phyloP scores from a whole-genome alignment of 176 grass and related monocot species.

The Cenchrus americanus region DNA sequence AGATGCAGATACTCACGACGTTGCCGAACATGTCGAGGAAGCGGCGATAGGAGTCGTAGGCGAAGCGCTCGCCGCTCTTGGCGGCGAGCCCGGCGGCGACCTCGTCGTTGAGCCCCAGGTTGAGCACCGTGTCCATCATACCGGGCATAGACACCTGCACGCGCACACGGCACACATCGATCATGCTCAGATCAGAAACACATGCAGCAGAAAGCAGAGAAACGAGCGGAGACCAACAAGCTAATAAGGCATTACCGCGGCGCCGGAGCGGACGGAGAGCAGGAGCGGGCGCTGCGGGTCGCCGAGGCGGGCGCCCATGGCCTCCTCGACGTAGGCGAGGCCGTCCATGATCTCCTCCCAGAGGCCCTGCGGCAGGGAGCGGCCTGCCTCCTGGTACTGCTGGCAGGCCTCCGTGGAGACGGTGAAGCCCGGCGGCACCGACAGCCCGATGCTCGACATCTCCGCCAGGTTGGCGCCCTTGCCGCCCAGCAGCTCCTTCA shows the following conservation, averaged over 20 bases:
- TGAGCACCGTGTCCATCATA: slow-evolving; percentile 99
- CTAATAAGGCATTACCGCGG: slow-evolving; percentile 47
- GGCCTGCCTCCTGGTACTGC: slow-evolving; percentile 78
- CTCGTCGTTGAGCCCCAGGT: slow-evolving; percentile 93
- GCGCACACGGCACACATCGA: too few relatives aligned
- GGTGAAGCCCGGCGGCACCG: slow-evolving; percentile 96
- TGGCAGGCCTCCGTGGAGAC: slow-evolving; percentile 96
- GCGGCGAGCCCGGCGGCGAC: slow-evolving; percentile 70
- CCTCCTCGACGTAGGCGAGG: slow-evolving; percentile 71
- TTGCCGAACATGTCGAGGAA: slow-evolving; percentile 99
- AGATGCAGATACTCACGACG: slow-evolving; percentile 60
- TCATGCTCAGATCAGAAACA: too few relatives aligned
- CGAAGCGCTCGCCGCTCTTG: slow-evolving; percentile 95
- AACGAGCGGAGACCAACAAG: too few relatives aligned
- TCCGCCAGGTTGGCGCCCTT: slow-evolving; percentile 98
- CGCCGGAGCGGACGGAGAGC: slow-evolving; percentile 96
- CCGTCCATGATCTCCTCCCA: slow-evolving; percentile 92
- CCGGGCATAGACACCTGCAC: slow-evolving; percentile 94
- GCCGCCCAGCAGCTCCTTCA: slow-evolving; percentile 93
- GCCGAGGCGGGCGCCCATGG: slow-evolving; percentile 78
- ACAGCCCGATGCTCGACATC: slow-evolving; percentile 98
- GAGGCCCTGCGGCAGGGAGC: slow-evolving; percentile 58
- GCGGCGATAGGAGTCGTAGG: slow-evolving; percentile 90
- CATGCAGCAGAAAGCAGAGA: too few relatives aligned
- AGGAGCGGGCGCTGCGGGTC: slow-evolving; percentile 79